Base-by-base conservation (phyloP, 2,329 filamentous ascomycete genomes). In the Pyricularia sp. region DNA sequence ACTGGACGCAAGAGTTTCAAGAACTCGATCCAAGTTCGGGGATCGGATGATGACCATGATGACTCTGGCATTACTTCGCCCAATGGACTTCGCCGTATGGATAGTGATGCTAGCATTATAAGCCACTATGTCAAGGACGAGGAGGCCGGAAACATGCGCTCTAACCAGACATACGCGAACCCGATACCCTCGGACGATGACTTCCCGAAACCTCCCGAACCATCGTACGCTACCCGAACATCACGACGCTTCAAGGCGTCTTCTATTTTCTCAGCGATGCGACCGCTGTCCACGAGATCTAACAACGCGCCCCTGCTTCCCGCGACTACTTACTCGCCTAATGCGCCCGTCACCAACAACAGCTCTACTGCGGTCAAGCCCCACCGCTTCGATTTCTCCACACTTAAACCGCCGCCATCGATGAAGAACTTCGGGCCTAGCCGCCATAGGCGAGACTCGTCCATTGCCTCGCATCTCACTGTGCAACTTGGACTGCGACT, bases 401-500 rank as follows among this genome's bases (percentile, higher is more conserved):
- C 72, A 17, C 76, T 81, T 50, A 78, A 77, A 69, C 84, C 83
- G 3, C 85, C 83, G 2, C 80, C 81, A 4, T 79, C 77, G 1
- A 77, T 84, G 71, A 74, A 73, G 65, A 79, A 79, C 61, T 81
- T 81, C n/a, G n/a, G n/a, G 61, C 77, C 77, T 4, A 74, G 76
- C 17, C 80, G 82, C n/a, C 85, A 85, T 73, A 79, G 81, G 23
- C 83, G 88, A 64, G 82, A 87, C 70, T 88, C 87, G 5, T 92
- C 89, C 0, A 81, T 88, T 61, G 82, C 81, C 20, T 91, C 89
- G 64, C 86, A 86, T 11, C 88, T 88, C 28, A 92, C 89, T 0
- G 89, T 92, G 12, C 89, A 91, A 74, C 92, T 92, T 67, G 90
- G 89, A 1, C 81, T 92, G 20, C 85, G 90, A 12, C 81, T 92